These are phyloP conservation scores for Piper longum DNA, from an alignment of 164 flowering plant species.

Conservation along the genomic window DNA sequence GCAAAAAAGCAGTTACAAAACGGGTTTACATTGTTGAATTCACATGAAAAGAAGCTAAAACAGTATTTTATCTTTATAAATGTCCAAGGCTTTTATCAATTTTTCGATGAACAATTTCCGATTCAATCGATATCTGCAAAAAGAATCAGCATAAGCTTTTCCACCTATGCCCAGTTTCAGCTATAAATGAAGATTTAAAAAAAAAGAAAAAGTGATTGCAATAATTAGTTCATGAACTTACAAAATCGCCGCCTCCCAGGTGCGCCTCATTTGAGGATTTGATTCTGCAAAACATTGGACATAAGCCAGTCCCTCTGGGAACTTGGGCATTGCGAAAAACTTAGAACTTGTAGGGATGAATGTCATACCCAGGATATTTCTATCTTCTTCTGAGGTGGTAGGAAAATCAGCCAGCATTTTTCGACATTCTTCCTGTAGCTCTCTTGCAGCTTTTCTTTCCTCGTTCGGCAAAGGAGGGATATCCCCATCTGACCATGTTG, in stretches of 20 bases:
- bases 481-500: conserved; percentile 92
- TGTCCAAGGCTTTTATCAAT: conserved; percentile 52
- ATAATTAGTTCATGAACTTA: conserved; percentile 9
- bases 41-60: conserved; percentile 20
- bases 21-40: neutral
- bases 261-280: conserved; percentile 46
- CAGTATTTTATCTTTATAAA: conserved; percentile 64
- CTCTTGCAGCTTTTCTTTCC: conserved; percentile 68
- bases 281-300: conserved; percentile 35
- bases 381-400: conserved; percentile 74
- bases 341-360: neutral
- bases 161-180: neutral
- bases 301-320: neutral
- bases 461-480: conserved; percentile 64
- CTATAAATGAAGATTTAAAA: neutral
- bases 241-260: conserved; percentile 76
- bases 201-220: neutral
- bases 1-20: neutral
- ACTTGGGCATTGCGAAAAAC: no score
- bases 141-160: neutral
- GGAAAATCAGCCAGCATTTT: conserved; percentile 59
- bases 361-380: conserved; percentile 53
- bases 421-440: conserved; percentile 77
- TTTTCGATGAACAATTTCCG: conserved; percentile 53
- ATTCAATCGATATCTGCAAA: conserved; percentile 70